Evolutionary conservation across 169 alveolate genomes (phyloP), one percentile per base, ranked within the genome.

Genomic region (Eimeria brunetti): DNA sequence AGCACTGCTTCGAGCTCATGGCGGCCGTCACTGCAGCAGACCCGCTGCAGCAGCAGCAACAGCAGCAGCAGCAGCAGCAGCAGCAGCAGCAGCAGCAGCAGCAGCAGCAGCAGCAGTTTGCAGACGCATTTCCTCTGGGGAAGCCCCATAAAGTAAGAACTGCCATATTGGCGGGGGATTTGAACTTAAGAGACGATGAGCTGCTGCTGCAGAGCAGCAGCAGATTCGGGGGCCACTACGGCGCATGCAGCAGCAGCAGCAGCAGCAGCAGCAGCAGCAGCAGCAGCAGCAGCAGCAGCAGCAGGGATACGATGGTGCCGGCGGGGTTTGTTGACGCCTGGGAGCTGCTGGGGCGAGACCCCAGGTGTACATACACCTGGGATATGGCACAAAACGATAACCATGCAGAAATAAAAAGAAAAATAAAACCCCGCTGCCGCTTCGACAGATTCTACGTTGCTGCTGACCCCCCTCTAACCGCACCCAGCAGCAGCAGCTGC

Each of bases 311-410:
- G 27, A 44, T 46, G 0, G 44, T 89, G n/a, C 88, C 88, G 11
- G 41, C 27, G 67, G 58, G 80, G 9, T 56, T 60, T 2, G 38
- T 58, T 5, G 94, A 89, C 62, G 94, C 80, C 0, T 85, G 90
- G 94, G 94, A 94, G 84, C 38, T 56, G n/a, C 75, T 94, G 76
- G 96, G 96, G 9, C 22, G 90, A 44, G 89, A 85, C 33, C 22
- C n/a, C 2, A 62, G 76, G 84, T 83, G 91, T 56, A 69, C 22
- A 80, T 85, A 69, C 94, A 94, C 96, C 64, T 94, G 96, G 96
- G 96, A 94, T 58, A 76, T 94, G 94, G 27, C 62, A 27, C 73
- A 71, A 38, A 94, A 94, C 44, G 91, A 88, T 71, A 94, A 94
- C 94, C 71, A 80, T n/a, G 86, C 81, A 83, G 86, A 76, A 41